Conservation (phyloP, 108 stramenopile species). For the Aurantiochytrium sp. region DNA sequence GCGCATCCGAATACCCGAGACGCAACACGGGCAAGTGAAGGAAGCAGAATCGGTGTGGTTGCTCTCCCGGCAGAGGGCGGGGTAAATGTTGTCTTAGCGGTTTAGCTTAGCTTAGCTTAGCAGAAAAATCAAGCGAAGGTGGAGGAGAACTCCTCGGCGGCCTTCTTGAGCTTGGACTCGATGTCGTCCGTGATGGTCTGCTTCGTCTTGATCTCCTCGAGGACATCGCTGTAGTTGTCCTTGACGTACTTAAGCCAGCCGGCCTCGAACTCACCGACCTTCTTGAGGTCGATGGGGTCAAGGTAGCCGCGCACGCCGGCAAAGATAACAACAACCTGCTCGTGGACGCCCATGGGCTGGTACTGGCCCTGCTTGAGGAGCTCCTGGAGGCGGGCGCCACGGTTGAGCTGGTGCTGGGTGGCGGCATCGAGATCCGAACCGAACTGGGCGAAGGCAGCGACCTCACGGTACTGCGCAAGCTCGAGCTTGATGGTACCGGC, state of each 20-base stretch:
- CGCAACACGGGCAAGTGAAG: no score
- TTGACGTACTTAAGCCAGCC: constrained; percentile 92
- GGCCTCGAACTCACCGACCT: constrained; percentile 86
- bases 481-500: constrained; percentile 99
- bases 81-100: background rate
- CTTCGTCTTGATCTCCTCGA: constrained; percentile 63
- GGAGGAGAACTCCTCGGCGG: constrained; percentile 91
- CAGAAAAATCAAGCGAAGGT: constrained; percentile 39
- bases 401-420: constrained; percentile 99
- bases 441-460: constrained; percentile 99
- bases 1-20: no score
- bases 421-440: constrained; percentile 98
- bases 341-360: constrained; percentile 93
- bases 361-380: constrained; percentile 99
- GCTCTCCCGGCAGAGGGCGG: no score
- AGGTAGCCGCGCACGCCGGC: constrained; percentile 99
- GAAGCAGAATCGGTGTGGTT: background rate
- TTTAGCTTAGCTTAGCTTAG: background rate
- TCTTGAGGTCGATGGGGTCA: constrained; percentile 94
- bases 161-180: constrained; percentile 76
- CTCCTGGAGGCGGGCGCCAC: constrained; percentile 98
- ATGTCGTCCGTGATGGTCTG: constrained; percentile 73
- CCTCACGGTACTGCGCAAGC: constrained; percentile 99
- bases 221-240: constrained; percentile 75
- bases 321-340: constrained; percentile 93